phyloP scores from a whole-genome alignment of 345 rosid genomes.

The Gossypium herbaceum region DNA sequence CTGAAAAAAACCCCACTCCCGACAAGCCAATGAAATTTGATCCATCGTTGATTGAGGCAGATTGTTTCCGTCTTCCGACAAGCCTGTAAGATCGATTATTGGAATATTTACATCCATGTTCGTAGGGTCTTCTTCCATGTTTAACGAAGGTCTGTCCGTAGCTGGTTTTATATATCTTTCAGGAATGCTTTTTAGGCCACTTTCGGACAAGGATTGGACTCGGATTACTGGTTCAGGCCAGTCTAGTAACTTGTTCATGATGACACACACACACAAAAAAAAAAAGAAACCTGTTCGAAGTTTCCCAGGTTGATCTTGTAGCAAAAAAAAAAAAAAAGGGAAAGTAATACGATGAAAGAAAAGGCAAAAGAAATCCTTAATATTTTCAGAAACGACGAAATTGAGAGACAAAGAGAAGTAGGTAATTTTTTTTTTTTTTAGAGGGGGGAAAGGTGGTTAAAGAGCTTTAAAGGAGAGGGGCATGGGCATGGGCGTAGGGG shows the following conservation, averaged over 20 bases:
- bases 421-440: not conserved
- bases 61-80: slow-evolving; percentile 24
- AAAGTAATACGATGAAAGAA: not conserved
- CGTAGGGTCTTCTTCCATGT: too few species aligned
- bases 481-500: not conserved
- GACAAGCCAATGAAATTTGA: slow-evolving; percentile 52
- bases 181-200: slow-evolving; percentile 46
- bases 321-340: not conserved
- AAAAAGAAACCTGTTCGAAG: not conserved
- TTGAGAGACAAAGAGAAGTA: not conserved
- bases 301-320: not conserved
- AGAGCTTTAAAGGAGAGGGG: not conserved
- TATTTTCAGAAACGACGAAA: not conserved
- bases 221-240: slow-evolving; percentile 98
- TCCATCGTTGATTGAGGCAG: slow-evolving; percentile 20
- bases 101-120: slow-evolving; percentile 49
- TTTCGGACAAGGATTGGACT: slow-evolving; percentile 80
- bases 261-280: not conserved
- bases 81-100: slow-evolving; percentile 57
- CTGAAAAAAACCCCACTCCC: slow-evolving; percentile 93
- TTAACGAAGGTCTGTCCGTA: slow-evolving; percentile 44
- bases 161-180: slow-evolving; percentile 68
- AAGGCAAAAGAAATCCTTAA: not conserved
- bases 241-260: slow-evolving; percentile 50
- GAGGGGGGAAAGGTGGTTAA: not conserved